These are phyloP conservation scores for Magnaporthiopsis incrustans DNA, from an alignment of 2,329 filamentous ascomycete species.

Conservation along the genomic window DNA sequence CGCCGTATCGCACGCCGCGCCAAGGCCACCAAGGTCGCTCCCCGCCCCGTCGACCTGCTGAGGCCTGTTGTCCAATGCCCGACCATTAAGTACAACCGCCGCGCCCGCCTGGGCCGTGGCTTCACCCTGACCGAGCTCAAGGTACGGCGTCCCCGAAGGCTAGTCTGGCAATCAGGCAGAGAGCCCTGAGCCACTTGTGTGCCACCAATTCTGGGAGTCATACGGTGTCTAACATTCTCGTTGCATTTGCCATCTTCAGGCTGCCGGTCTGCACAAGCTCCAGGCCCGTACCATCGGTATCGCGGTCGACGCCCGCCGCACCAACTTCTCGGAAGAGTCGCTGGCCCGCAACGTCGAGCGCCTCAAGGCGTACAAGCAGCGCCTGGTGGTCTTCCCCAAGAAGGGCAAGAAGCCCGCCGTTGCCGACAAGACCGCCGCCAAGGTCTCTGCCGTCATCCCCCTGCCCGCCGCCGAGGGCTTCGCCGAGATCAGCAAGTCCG, in stretches of 20 bases:
- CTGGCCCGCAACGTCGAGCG: constrained; percentile 92
- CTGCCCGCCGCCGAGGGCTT: constrained; percentile 46
- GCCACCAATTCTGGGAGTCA: neutral
- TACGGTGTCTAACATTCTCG: constrained; percentile 24
- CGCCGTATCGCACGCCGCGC: constrained; percentile 84
- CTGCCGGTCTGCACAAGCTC: constrained; percentile 25
- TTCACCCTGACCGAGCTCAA: constrained; percentile 98
- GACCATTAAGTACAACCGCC: constrained; percentile 98
- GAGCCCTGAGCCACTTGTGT: no score
- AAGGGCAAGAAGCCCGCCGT: constrained; percentile 90
- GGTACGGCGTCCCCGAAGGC: constrained; percentile 48
- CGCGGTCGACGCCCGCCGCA: constrained; percentile 89
- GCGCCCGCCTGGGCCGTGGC: constrained; percentile 90
- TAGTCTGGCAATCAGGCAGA: no score
- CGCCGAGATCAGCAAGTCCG: constrained; percentile 72
- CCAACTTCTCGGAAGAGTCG: constrained; percentile 95
- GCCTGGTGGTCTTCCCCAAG: constrained; percentile 96
- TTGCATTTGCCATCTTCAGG: constrained; percentile 4
- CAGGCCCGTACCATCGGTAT: constrained; percentile 95
- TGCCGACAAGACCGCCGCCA: constrained; percentile 66
- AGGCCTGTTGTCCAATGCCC: constrained; percentile 96
- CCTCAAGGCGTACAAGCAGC: constrained; percentile 94
- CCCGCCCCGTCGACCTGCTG: constrained; percentile 94
- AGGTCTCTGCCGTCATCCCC: constrained; percentile 48
- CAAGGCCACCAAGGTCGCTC: constrained; percentile 92